A percentile compares a stretch with the other conserved stretches of the same genome.
These are phyloP conservation scores for Tolypocladium amazonense DNA, from an alignment of 2,329 filamentous ascomycete genomes.

Conservation along the genomic window DNA sequence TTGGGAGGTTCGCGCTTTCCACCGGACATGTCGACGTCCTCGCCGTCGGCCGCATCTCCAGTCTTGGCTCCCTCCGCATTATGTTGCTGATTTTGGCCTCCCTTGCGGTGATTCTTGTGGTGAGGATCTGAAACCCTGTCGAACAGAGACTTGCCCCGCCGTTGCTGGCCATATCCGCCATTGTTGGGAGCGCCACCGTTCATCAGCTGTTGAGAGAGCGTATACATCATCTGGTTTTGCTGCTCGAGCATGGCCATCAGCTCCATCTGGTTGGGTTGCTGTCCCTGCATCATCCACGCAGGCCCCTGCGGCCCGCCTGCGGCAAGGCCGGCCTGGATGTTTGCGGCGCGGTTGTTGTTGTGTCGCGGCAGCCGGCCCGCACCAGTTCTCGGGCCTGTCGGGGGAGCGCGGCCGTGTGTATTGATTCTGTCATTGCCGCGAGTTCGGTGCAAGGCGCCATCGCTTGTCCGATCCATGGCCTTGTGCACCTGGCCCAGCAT, in stretches of 20 bases:
- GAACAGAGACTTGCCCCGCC: constrained; percentile 54
- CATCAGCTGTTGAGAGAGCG: constrained; percentile 55
- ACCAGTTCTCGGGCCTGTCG: constrained; percentile 58
- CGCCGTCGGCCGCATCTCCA: constrained; percentile 29
- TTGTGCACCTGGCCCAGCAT: constrained; percentile 80
- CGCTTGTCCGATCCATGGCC: constrained; percentile 66
- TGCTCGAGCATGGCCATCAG: constrained; percentile 75
- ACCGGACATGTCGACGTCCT: constrained; percentile 54
- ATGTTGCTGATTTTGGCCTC: constrained; percentile 29
- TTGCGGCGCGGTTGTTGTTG: constrained; percentile 25
- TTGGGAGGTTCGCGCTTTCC: constrained; percentile 42
- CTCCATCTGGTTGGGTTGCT: constrained; percentile 38
- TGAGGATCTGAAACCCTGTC: constrained; percentile 55
- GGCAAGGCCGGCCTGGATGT: constrained; percentile 38
- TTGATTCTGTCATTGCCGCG: constrained; percentile 73
- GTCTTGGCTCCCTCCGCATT: constrained; percentile 21
- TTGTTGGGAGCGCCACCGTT: constrained; percentile 39
- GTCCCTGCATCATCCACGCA: constrained; percentile 38
- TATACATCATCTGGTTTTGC: constrained; percentile 76
- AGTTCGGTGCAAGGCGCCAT: constrained; percentile 71
- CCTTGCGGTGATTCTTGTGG: constrained; percentile 39
- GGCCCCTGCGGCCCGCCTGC: constrained; percentile 21
- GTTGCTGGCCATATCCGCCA: constrained; percentile 25
- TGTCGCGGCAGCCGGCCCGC: constrained; percentile 36
- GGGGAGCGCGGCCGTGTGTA: constrained; percentile 58